Evolutionary conservation across 768 basidiomycete genomes (phyloP).

Genomic region (Amanita pseudoporphyria): DNA sequence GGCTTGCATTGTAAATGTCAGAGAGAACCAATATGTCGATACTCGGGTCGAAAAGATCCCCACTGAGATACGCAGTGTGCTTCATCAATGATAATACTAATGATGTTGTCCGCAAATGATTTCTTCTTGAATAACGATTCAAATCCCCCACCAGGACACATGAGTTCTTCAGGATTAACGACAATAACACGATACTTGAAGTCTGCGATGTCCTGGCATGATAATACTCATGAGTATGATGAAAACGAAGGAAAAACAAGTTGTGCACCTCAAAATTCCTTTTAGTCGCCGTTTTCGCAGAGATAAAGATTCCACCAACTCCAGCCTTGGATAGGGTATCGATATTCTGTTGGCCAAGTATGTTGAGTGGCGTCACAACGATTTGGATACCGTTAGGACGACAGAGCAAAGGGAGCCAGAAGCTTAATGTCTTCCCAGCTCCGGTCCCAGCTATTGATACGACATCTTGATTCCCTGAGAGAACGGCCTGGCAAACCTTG

Average conservation of each 20-base stretch:
- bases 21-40: conserved; percentile 12
- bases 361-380: too few relatives aligned
- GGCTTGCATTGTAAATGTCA: neutral
- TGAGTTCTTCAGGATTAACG: conserved; percentile 14
- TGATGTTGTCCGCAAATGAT: conserved; percentile 14
- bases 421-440: conserved; percentile 9
- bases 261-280: conserved; percentile 7
- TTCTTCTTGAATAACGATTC: conserved; percentile 9
- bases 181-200: conserved; percentile 10
- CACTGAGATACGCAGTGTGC: conserved; percentile 22
- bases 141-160: conserved; percentile 7
- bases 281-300: conserved; percentile 6
- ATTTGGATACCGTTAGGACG: conserved; percentile 1
- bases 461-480: conserved; percentile 21
- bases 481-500: conserved; percentile 24
- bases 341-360: too few relatives aligned
- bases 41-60: conserved; percentile 20
- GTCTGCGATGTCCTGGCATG: conserved; percentile 7
- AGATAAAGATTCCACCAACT: conserved; percentile 1
- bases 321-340: neutral
- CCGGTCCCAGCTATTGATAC: conserved; percentile 17
- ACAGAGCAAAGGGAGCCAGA: conserved; percentile 10
- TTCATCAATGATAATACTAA: conserved; percentile 23
- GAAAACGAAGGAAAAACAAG: too few relatives aligned
- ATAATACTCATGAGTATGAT: neutral